Base-by-base conservation (phyloP, 306 rosid genomes). In the Begonia fuchsioides region DNA sequence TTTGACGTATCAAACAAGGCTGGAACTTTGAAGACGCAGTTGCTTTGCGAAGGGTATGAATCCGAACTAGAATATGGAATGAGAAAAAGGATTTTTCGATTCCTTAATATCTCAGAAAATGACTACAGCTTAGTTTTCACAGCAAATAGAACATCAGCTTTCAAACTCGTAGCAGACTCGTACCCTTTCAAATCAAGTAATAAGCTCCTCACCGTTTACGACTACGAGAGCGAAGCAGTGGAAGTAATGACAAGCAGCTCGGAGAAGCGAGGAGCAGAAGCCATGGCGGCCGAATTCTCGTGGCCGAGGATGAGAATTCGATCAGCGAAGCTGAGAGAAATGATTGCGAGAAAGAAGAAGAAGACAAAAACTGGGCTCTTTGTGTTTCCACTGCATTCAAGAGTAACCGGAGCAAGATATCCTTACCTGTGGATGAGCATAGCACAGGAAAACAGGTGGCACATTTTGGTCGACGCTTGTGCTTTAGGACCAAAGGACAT, bases 71-170 rank as follows among this genome's bases (percentile, higher is more conserved):
- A 84, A 78, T 70, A 78, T 11, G 60, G 72, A 50, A 76, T 84
- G 76, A 81, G 59, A 48, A 75, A 62, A 50, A 70, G 93, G 58
- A 90, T 90, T 52, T 74, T 84, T 86, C 19, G 54, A 0, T 84
- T 81, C 40, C 80, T 84, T 8, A 84, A 81, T 52, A 59, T 90
- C 44, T 72, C 84, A 0, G 92, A 77, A 43, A 68, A 32, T 13
- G 97, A 90, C 50, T 90, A 90, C 67, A 63, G 56, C 72, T 78
- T 90, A 84, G 82, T 90, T 60, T 90, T 90, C 69, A 90, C 97
- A 6, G 90, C 97, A 39, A 90, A 84, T 43, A 77, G 95, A 71
- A 76, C 95, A 9, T 68, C 95, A 0, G 95, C 97, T 39, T 90
- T 90, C 57, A 90, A 81, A 41, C 84, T 90, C 20, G 64, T 84